Evolutionary conservation across 352 stramenopile species (phyloP).

Genomic region (Pythium scleroteichum): DNA sequence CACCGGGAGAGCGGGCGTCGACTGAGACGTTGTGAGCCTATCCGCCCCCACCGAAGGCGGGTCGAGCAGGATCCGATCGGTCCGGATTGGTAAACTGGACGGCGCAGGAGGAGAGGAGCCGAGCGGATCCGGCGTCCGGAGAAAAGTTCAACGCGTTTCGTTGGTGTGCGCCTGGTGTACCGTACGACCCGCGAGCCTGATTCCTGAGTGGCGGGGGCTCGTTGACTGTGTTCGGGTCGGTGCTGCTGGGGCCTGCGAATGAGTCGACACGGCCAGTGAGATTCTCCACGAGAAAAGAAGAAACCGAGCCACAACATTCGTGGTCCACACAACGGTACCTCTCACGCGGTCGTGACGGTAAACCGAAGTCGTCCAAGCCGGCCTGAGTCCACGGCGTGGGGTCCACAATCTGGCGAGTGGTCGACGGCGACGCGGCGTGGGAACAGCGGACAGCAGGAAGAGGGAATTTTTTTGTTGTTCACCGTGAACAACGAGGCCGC

Average conservation of each 20-base stretch:
- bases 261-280: neutral
- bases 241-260: neutral
- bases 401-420: too few species aligned
- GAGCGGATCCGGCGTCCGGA: neutral
- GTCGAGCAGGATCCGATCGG: neutral
- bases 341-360: too few species aligned
- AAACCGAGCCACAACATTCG: neutral
- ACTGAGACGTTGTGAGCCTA: neutral
- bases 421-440: too few species aligned
- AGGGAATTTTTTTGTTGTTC: too few species aligned
- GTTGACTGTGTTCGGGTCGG: neutral
- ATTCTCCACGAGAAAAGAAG: neutral
- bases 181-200: neutral
- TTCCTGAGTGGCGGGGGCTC: neutral
- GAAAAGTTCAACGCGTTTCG: neutral
- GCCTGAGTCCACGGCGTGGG: too few species aligned
- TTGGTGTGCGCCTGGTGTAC: neutral
- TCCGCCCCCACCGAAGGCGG: neutral
- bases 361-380: too few species aligned
- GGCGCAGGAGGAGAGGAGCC: neutral
- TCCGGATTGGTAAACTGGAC: conserved; percentile 1
- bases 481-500: too few species aligned
- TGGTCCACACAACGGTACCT: neutral
- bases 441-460: too few species aligned
- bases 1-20: neutral